A percentile compares a stretch with the other conserved stretches of the same genome.
These are phyloP conservation scores for Stephania cephalantha DNA, from an alignment of 164 flowering plant genomes.

Conservation along the genomic window DNA sequence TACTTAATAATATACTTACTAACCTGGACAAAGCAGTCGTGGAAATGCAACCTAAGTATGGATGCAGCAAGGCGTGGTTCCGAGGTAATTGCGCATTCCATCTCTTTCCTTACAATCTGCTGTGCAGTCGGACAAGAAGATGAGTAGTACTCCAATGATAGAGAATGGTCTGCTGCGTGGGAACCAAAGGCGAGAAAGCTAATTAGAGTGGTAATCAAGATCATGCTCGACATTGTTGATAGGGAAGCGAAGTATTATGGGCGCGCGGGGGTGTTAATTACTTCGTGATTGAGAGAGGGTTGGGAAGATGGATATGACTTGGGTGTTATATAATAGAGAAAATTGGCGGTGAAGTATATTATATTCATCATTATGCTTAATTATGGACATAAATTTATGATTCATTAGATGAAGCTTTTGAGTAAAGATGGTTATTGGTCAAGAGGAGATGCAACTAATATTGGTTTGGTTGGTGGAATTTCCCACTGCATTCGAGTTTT, in stretches of 20 bases:
- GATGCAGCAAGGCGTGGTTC: constrained; percentile 79
- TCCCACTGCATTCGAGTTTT: neutral
- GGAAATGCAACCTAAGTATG: constrained; percentile 71
- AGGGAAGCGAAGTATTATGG: constrained; percentile 13
- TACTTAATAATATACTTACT: neutral
- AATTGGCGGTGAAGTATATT: neutral
- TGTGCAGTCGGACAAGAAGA: constrained; percentile 55
- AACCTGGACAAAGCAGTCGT: constrained; percentile 96
- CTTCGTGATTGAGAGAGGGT: constrained; percentile 5
- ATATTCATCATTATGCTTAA: neutral
- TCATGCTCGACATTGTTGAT: neutral
- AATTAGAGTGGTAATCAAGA: constrained; percentile 17
- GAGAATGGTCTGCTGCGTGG: constrained; percentile 39
- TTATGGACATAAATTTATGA: neutral
- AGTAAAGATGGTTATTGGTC: constrained; percentile 33
- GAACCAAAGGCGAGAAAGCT: constrained; percentile 13
- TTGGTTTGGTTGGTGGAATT: constrained; percentile 43
- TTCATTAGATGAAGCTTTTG: constrained; percentile 17
- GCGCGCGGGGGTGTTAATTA: constrained; percentile 18
- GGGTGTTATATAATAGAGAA: neutral
- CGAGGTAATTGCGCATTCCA: constrained; percentile 73
- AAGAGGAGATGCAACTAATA: constrained; percentile 77
- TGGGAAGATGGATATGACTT: neutral
- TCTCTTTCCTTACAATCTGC: constrained; percentile 56
- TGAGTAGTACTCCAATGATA: constrained; percentile 70